Evolutionary conservation across 805 yeast species (phyloP), one percentile per base, ranked within the genome.

Genomic region (Saccharomycopsis selenospora): DNA sequence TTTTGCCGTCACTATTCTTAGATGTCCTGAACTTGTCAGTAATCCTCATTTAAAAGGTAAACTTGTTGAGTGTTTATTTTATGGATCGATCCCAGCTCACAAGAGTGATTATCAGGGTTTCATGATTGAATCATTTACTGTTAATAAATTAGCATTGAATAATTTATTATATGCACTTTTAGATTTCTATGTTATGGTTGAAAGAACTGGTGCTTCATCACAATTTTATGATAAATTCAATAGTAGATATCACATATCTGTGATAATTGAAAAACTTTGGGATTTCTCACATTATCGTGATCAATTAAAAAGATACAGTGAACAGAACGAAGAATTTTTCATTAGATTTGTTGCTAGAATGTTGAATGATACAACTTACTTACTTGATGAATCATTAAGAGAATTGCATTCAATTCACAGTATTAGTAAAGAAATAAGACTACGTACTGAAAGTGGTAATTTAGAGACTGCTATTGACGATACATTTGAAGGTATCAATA

Each of bases 191-290:
- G 95, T 93, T 29, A 87, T 86, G 73, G 90, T 91, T 45, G 99
- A 93, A 63, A 89, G 86, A 59, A 93, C 99, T 0, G 99, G 99
- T 7, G 84, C 96, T 1, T 82, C 91, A 5, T 80, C 95, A 0
- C 98, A 93, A 65, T 93, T 91, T 61, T 91, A 91, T 64, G 99
- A 93, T 64, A 93, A 93, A 66, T 93, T 93, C 68, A 90, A 88
- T 63, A 78, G 87, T 40, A 76, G 99, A 63, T 91, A 80, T 65
- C 83, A 87, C 61, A 86, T 93, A 25, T 84, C 96, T 0, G 77
- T 77, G 42, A 83, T 93, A 28, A 67, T 93, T 58, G 91, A 88
- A 62, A 80, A 81, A 56, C 68, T 93, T 47, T 93, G 97, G 95
- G 75, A 80, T 50, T 77, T 78, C 56, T 82, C 80, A 20, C 61